Conservation (phyloP, 768 basidiomycete genomes). For the Ephemerocybe angulata region DNA sequence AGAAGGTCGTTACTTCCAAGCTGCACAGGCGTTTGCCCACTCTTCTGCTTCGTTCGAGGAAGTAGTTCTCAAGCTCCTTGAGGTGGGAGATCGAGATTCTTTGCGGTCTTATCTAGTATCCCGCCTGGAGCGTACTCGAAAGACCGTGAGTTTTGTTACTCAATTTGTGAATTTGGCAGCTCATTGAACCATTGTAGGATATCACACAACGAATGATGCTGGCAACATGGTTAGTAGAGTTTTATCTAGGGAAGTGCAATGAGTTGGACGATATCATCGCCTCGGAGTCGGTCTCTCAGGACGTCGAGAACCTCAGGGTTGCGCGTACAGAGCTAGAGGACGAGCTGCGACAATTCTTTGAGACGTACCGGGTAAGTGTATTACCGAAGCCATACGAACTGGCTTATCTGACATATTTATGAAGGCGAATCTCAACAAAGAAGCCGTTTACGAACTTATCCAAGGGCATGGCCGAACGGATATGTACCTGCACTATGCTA, state of each 20-base stretch:
- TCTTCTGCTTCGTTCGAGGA: conserved; percentile 88
- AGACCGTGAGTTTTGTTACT: conserved; percentile 52
- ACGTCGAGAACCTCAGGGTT: conserved; percentile 78
- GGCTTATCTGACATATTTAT: neutral
- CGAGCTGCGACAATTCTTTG: conserved; percentile 88
- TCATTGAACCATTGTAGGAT: too few species aligned
- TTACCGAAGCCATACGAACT: neutral
- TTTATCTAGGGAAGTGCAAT: conserved; percentile 95
- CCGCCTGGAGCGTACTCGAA: conserved; percentile 79
- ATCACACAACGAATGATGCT: conserved; percentile 94
- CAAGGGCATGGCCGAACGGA: conserved; percentile 91
- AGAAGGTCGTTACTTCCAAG: conserved; percentile 80
- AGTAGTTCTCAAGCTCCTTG: conserved; percentile 85
- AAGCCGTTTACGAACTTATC: conserved; percentile 89
- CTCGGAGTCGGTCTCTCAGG: conserved; percentile 75
- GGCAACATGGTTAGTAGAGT: conserved; percentile 97
- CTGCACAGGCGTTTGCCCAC: conserved; percentile 89
- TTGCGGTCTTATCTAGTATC: conserved; percentile 87
- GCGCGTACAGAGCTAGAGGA: conserved; percentile 87
- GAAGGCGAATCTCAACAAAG: conserved; percentile 72
- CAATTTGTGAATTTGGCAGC: neutral
- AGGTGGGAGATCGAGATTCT: conserved; percentile 86
- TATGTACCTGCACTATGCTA: conserved; percentile 88
- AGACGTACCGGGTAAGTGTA: conserved; percentile 79
- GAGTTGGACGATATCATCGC: conserved; percentile 93